A percentile compares a stretch with the other conserved stretches of the same genome.
Conservation (phyloP, 352 stramenopile species). For the Blastocystis sp. region DNA sequence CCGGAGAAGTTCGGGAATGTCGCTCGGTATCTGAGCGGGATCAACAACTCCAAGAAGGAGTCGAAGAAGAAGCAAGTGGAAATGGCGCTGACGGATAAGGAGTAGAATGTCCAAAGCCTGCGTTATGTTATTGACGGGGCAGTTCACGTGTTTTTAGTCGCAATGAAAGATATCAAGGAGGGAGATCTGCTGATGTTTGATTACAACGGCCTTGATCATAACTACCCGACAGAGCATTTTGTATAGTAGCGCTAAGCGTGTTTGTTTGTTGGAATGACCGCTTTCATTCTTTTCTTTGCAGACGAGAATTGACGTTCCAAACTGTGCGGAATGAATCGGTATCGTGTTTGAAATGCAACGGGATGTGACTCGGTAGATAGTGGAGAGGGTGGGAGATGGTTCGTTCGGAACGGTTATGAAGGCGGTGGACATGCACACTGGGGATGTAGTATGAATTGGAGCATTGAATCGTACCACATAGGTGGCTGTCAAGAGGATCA, state of each 20-base stretch:
- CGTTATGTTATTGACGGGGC: constrained; percentile 51
- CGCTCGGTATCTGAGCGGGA: constrained; percentile 65
- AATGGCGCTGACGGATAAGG: neutral
- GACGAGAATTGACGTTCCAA: neutral
- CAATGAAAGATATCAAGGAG: constrained; percentile 41
- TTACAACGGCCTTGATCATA: constrained; percentile 66
- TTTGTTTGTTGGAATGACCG: constrained; percentile 10
- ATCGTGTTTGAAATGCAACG: constrained; percentile 6
- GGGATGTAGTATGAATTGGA: constrained; percentile 80
- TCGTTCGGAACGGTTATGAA: constrained; percentile 91
- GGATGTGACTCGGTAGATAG: constrained; percentile 76
- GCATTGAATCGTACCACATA: constrained; percentile 70
- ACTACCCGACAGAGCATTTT: constrained; percentile 69
- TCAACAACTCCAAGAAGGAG: constrained; percentile 60
- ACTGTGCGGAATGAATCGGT: constrained; percentile 23
- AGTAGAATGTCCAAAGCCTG: constrained; percentile 63
- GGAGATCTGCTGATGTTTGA: constrained; percentile 66
- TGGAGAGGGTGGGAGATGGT: constrained; percentile 88
- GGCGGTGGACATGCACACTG: constrained; percentile 85
- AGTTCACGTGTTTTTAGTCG: constrained; percentile 56
- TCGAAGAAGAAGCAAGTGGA: constrained; percentile 64
- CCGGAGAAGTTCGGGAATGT: constrained; percentile 61
- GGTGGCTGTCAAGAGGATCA: constrained; percentile 93
- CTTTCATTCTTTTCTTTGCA: neutral
- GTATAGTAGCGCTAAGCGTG: constrained; percentile 45